Conservation (phyloP, 2,329 filamentous ascomycete species). For the Gliomastix tumulicola region DNA sequence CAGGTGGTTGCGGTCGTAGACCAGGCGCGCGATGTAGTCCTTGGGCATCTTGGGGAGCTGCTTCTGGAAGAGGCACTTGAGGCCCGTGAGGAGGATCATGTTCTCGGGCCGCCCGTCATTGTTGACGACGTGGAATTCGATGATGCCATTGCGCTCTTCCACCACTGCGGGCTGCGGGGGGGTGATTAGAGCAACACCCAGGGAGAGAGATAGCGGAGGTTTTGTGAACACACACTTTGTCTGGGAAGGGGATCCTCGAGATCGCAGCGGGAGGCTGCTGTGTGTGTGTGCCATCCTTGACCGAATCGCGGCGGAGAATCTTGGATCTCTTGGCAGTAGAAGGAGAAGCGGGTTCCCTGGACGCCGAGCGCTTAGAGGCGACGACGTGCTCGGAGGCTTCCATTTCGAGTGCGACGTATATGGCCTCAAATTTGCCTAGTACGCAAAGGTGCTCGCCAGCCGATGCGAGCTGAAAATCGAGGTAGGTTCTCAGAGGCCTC, state of each 20-base stretch:
- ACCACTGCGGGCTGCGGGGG: conserved; percentile 71
- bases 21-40: conserved; percentile 86
- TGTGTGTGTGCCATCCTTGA: too few species aligned
- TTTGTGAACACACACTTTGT: neutral
- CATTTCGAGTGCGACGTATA: too few species aligned
- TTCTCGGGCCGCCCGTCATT: conserved; percentile 78
- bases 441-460: too few species aligned
- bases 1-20: conserved; percentile 86
- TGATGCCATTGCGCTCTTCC: conserved; percentile 81
- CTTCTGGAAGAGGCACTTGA: conserved; percentile 94
- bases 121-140: conserved; percentile 90
- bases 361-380: too few species aligned
- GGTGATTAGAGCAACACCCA: neutral
- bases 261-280: too few species aligned
- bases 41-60: conserved; percentile 95
- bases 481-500: too few species aligned
- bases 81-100: conserved; percentile 81
- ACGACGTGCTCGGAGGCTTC: too few species aligned
- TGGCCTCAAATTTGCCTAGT: too few species aligned
- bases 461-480: too few species aligned
- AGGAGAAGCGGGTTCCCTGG: too few species aligned
- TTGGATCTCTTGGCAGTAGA: too few species aligned
- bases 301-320: too few species aligned
- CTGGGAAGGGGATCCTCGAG: neutral
- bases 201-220: neutral